Base-by-base conservation (phyloP, 257 asterid species). In the Dorcoceras hygrometricum region DNA sequence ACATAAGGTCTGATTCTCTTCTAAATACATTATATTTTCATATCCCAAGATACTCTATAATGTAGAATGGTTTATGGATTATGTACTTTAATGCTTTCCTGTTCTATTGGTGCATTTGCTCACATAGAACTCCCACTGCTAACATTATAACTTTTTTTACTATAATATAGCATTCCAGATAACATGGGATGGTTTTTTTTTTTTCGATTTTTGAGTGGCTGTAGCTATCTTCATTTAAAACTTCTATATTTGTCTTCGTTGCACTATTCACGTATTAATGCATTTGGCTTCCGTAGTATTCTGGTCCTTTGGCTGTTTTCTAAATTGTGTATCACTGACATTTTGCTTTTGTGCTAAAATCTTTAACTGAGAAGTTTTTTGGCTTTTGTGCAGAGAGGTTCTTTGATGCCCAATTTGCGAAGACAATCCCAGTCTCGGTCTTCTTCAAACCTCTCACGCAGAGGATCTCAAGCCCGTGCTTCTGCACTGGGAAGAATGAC, bases 401-500 rank as follows among this genome's bases (percentile, higher is more conserved):
- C 77, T 59, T 66, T 68, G 23, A 50, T 54, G 51, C 23, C 85
- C 69, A 73, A 73, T 71, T 50, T 78, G 72, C 80, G 51, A 46
- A 70, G 95, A 65, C 88, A 78, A 73, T 62, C 87, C 62, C 80
- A 65, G 56, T 28, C 85, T 67, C 82, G 83, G 39, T 60, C 81
- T 76, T 46, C 83, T 70, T 59, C 76, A 31, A 77, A 31, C 72
- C 48, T 36, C 62, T 51, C 82, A 68, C 92, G 83, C 23, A 77
- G 89, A 76, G 84, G 75, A 67, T 59, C 79, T 75, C 77, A 55
- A 36, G 68, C 78, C 73, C 83, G 88, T 67, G 76, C 80, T 24
- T 64, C 88, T 31, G 39, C 79, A 43, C 48, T 62, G 43, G 87
- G 78, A 62, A 83, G 97, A 83, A 66, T 79, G 82, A 60, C 90